These are phyloP conservation scores for Immersiella caudata DNA, from an alignment of 495 filamentous ascomycete species.

Conservation along the genomic window DNA sequence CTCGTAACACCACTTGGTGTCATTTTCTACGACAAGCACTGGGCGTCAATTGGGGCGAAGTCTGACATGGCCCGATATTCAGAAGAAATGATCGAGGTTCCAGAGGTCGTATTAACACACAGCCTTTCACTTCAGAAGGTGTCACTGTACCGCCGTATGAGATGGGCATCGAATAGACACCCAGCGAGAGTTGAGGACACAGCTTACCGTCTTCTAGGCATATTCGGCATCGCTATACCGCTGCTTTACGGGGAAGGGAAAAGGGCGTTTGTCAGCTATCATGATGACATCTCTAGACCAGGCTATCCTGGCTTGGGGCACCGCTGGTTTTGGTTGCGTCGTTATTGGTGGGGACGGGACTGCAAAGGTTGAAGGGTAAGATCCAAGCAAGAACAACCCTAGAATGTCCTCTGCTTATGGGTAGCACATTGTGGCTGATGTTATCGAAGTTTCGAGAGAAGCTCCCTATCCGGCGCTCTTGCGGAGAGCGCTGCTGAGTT, in stretches of 20 bases:
- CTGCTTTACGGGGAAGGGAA: constrained; percentile 27
- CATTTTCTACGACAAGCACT: not conserved
- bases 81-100: not conserved
- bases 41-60: not conserved
- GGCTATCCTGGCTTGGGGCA: not conserved
- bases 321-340: not conserved
- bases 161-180: constrained; percentile 25
- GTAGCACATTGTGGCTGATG: too few relatives aligned
- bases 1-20: not conserved
- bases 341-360: not conserved
- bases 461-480: too few relatives aligned
- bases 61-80: not conserved
- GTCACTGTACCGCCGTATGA: not conserved
- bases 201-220: constrained; percentile 27
- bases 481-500: too few relatives aligned
- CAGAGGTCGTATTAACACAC: not conserved
- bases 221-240: constrained; percentile 27
- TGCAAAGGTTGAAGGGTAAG: not conserved
- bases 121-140: not conserved
- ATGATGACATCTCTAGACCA: constrained; percentile 13
- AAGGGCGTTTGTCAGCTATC: constrained; percentile 26
- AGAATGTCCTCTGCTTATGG: too few relatives aligned
- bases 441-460: too few relatives aligned
- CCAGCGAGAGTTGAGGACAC: constrained; percentile 29
- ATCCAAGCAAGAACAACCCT: too few relatives aligned